phyloP scores from a whole-genome alignment of 345 rosid genomes.

The Citrus glauca region DNA sequence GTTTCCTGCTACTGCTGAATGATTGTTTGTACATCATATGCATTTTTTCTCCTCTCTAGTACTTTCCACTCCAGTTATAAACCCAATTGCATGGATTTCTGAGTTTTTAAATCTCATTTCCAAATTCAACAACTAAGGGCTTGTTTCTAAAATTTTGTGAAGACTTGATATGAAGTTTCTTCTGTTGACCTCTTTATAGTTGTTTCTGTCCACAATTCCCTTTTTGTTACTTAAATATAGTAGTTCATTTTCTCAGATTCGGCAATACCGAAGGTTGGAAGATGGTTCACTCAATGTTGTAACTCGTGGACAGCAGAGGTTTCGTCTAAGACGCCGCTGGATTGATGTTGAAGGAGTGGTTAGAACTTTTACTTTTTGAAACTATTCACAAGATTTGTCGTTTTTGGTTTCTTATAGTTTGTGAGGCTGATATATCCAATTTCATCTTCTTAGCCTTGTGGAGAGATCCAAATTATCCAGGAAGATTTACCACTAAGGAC shows the following conservation, averaged over 20 bases:
- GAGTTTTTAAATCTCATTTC: background rate
- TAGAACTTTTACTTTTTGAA: conserved; percentile 24
- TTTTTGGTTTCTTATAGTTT: background rate
- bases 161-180: background rate
- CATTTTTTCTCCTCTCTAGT: background rate
- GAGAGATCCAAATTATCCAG: conserved; percentile 81
- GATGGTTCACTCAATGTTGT: conserved; percentile 87
- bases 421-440: conserved; percentile 19
- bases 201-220: background rate
- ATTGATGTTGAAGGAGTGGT: conserved; percentile 89
- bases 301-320: conserved; percentile 92
- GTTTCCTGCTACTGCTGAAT: background rate
- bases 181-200: background rate
- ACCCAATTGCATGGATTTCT: background rate
- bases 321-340: conserved; percentile 69
- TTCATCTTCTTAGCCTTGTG: conserved; percentile 52
- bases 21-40: background rate
- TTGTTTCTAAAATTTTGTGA: background rate
- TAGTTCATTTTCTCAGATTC: conserved; percentile 49
- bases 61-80: too few relatives aligned
- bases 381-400: background rate
- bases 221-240: background rate
- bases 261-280: conserved; percentile 73
- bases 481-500: conserved; percentile 82
- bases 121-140: background rate